Conservation (phyloP, 108 stramenopile genomes). For the Cyclostephanos tholiformis region DNA sequence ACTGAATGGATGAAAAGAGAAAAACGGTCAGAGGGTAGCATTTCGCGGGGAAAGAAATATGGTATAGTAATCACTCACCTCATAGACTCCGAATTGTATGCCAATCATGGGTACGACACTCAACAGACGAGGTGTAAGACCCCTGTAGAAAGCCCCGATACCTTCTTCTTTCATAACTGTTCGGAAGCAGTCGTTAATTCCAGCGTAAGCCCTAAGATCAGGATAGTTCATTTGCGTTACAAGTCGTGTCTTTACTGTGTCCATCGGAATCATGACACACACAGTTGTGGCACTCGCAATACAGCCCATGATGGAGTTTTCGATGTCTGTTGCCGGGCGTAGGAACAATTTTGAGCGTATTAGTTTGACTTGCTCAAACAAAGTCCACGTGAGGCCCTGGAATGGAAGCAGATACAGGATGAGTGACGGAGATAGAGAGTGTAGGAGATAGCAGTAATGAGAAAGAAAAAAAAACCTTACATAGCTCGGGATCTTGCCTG, state of each 20-base stretch:
- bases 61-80: constrained; percentile 36
- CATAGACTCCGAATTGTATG: constrained; percentile 95
- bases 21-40: background rate
- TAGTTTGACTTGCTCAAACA: constrained; percentile 93
- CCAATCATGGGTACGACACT: constrained; percentile 99
- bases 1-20: constrained; percentile 23
- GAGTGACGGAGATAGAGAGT: background rate
- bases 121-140: constrained; percentile 90
- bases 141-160: constrained; percentile 87
- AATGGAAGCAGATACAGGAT: constrained; percentile 3
- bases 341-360: constrained; percentile 42
- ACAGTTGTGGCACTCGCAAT: constrained; percentile 93
- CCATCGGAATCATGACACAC: constrained; percentile 97
- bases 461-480: constrained; percentile 50
- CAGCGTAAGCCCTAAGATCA: constrained; percentile 76
- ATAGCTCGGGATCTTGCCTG: constrained; percentile 94
- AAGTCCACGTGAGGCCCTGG: constrained; percentile 93
- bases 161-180: constrained; percentile 91
- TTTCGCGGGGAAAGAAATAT: background rate
- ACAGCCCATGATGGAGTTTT: constrained; percentile 95
- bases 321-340: constrained; percentile 78
- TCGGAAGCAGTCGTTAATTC: constrained; percentile 90
- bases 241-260: constrained; percentile 95
- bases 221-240: constrained; percentile 82
- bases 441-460: background rate